These are phyloP conservation scores for Microbotryum saponariae DNA, from an alignment of 1,284 basidiomycete species.

Conservation along the genomic window DNA sequence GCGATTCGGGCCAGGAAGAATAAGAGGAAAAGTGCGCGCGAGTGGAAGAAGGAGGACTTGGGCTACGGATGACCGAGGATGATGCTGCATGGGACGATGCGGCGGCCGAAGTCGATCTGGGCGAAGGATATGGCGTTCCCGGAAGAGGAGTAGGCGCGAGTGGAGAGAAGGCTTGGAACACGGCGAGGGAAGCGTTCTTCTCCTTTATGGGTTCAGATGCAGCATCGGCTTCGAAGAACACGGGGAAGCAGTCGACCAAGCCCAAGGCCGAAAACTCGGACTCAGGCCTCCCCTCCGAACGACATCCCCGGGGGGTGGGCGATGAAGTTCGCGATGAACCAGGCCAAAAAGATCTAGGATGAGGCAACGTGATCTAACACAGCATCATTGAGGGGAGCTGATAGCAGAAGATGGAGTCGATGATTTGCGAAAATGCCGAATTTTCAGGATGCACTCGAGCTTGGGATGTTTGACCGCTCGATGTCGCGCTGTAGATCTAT, in stretches of 20 bases:
- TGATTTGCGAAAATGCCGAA: too few species aligned
- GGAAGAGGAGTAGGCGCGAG: neutral
- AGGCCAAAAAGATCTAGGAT: constrained; percentile 16
- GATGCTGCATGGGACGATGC: constrained; percentile 10
- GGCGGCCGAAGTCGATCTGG: constrained; percentile 7
- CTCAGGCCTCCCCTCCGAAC: too few species aligned
- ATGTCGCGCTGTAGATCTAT: too few species aligned
- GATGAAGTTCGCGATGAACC: constrained; percentile 6
- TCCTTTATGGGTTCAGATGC: constrained; percentile 1
- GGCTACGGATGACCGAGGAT: neutral
- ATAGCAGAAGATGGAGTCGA: too few species aligned
- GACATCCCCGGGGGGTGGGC: constrained; percentile 7
- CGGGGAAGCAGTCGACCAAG: constrained; percentile 8
- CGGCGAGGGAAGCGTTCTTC: constrained; percentile 9
- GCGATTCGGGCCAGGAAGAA: neutral
- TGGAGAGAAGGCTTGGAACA: constrained; percentile 6
- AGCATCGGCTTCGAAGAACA: neutral
- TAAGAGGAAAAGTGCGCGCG: constrained; percentile 1
- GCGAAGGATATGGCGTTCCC: neutral
- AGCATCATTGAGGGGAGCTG: too few species aligned
- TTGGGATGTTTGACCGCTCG: too few species aligned
- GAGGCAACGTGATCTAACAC: neutral
- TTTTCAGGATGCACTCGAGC: too few species aligned
- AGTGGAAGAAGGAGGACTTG: neutral
- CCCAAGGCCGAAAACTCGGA: neutral